Base-by-base conservation (phyloP, 2,329 filamentous ascomycete species). In the Chaetothyriales sp. region DNA sequence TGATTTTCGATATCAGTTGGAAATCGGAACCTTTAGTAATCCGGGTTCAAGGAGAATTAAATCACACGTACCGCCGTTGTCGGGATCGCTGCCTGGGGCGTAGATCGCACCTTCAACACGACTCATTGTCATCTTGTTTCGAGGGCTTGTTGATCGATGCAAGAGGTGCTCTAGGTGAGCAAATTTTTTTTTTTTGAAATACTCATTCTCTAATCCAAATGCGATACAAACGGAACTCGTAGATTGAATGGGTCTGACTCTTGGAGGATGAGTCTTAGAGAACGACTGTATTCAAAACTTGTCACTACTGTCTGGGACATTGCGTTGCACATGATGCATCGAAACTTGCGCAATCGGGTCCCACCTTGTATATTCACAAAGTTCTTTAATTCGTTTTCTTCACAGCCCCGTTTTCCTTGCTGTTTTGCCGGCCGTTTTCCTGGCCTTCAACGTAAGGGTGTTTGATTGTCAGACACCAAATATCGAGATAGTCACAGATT, bases 391-490 rank as follows among this genome's bases (percentile, higher is more conserved):
- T 53, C n/a, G 47, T 51, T 50, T 60, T 58, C 52, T 58, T 60
- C 13, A 46, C 49, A 9, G 51, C 51, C 18, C 45, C 51, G 10
- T 61, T 52, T 40, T 15, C 33, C 33, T 40, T 1, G 4, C 15
- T 40, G 33, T 4, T 40, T 40, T 40, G 9, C 13, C 10, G 13
- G 10, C 10, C 15, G 9, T 5, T 40, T 37, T 55, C 48, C 56
- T 59, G 50, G 49, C 51, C 66, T 51, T 74, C 72, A 37, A 72
- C 65, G 55, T 75, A 74, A 0, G 80, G 80, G 62, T 97, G 83
- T 77, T 98, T 98, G 72, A 98, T 98, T 1, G 86, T 94, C 66
- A 98, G 74, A 66, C 92, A 98, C 88, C 89, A 97, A 60, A 98
- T 98, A 66, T 98, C 92, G 55, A 97, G 76, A 67, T 94, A 95